Evolutionary conservation across 768 basidiomycete genomes (phyloP).

Genomic region (Collybia nuda): DNA sequence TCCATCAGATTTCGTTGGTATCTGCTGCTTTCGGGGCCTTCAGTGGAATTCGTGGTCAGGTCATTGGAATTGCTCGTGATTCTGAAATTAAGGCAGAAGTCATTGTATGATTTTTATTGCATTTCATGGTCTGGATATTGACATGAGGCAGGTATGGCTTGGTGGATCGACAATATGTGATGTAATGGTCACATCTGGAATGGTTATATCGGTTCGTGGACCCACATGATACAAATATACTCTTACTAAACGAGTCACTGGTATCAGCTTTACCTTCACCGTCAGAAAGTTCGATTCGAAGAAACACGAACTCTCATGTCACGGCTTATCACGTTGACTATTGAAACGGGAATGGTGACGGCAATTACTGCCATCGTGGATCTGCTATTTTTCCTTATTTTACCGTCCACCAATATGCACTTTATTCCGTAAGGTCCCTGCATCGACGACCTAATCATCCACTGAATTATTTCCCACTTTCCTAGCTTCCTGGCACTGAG

Average conservation of each 20-base stretch:
- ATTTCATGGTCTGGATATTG: background rate
- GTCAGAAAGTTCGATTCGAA: background rate
- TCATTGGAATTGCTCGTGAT: too few species aligned
- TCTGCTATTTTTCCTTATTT: background rate
- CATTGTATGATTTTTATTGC: background rate
- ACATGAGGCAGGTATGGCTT: background rate
- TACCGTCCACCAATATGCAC: background rate
- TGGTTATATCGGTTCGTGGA: background rate
- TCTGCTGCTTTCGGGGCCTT: too few species aligned
- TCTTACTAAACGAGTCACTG: too few species aligned
- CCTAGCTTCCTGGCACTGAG: too few species aligned
- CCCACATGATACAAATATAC: background rate
- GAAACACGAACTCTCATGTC: slow-evolving; percentile 1
- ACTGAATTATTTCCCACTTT: too few species aligned
- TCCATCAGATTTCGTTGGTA: too few species aligned
- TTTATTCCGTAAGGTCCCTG: background rate
- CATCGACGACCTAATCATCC: too few species aligned
- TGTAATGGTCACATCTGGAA: background rate
- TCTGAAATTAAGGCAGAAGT: background rate
- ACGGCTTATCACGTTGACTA: slow-evolving; percentile 1
- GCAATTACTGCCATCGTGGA: background rate
- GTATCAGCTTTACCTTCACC: background rate
- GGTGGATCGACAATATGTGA: background rate
- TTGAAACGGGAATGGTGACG: slow-evolving; percentile 2
- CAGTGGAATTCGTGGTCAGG: too few species aligned